Evolutionary conservation across 164 flowering plant species (phyloP).

Genomic region (Stephania cephalantha): DNA sequence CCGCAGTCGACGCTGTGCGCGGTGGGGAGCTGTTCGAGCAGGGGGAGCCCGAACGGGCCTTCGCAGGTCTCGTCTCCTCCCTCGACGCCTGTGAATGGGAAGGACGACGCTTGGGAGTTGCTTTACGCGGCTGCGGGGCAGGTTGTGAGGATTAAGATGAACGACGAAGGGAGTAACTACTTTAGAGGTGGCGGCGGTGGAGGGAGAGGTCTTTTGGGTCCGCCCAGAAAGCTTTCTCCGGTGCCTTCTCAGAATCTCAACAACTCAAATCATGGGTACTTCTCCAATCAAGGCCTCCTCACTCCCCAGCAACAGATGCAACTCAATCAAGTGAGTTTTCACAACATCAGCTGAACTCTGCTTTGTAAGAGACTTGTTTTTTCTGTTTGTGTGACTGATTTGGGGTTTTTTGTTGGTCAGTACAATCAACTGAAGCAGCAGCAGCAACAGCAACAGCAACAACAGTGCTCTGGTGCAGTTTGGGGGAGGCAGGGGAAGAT

Average conservation of each 20-base stretch:
- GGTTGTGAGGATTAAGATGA: conserved; percentile 43
- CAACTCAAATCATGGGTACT: conserved; percentile 15
- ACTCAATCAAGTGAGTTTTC: conserved; percentile 28
- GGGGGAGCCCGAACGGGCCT: conserved; percentile 44
- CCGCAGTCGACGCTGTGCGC: conserved; percentile 65
- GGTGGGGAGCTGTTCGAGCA: conserved; percentile 38
- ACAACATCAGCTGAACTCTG: neutral
- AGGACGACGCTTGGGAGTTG: conserved; percentile 46
- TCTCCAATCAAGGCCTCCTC: conserved; percentile 21
- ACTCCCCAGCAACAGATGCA: conserved; percentile 39
- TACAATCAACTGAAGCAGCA: conserved; percentile 43
- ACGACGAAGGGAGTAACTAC: conserved; percentile 21
- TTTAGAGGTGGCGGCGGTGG: neutral
- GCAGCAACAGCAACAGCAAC: conserved; percentile 40
- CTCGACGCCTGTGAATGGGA: conserved; percentile 17
- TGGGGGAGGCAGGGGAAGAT: conserved; percentile 24
- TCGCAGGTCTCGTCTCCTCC: conserved; percentile 38
- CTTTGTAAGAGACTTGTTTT: no score
- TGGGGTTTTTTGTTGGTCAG: conserved; percentile 22
- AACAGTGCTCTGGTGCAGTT: conserved; percentile 15
- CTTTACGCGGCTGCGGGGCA: conserved; percentile 64
- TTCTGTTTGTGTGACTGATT: neutral
- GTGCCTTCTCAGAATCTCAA: conserved; percentile 13
- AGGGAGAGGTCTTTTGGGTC: conserved; percentile 28
- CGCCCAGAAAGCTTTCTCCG: conserved; percentile 24